Percentiles rank a stretch among this genome's conserved stretches.
phyloP scores from a whole-genome alignment of 345 rosid species.

The Citrus hindsii region DNA sequence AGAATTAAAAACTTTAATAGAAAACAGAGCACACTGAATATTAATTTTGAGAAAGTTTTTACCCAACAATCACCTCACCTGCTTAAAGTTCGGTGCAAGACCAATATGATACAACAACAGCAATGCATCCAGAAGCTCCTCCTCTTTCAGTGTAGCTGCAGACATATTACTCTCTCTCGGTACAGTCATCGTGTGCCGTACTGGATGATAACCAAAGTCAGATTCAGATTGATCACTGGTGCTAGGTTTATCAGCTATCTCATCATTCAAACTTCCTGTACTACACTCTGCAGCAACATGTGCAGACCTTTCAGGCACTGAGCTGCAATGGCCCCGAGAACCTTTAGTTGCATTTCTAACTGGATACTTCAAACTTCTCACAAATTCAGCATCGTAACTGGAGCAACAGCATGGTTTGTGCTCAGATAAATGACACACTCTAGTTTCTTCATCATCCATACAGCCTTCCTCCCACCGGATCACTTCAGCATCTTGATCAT shows the following conservation, averaged over 20 bases:
- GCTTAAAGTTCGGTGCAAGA: conserved; percentile 95
- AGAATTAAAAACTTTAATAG: background rate
- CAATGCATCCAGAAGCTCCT: conserved; percentile 84
- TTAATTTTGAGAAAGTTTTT: background rate
- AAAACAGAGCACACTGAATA: background rate
- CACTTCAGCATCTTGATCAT: conserved; percentile 63
- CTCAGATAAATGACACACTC: conserved; percentile 69
- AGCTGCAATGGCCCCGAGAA: conserved; percentile 56
- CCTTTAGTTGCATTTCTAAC: conserved; percentile 49
- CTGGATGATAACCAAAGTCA: conserved; percentile 70
- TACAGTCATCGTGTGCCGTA: conserved; percentile 46
- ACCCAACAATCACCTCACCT: conserved; percentile 41
- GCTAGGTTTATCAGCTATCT: conserved; percentile 89
- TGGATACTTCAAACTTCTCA: conserved; percentile 60
- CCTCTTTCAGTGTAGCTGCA: conserved; percentile 73
- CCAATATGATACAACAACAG: conserved; percentile 80
- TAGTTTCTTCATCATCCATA: conserved; percentile 74
- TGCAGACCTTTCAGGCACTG: conserved; percentile 79
- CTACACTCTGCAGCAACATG: conserved; percentile 86
- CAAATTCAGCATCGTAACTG: conserved; percentile 61
- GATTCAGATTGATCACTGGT: conserved; percentile 83
- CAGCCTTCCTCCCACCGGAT: conserved; percentile 97
- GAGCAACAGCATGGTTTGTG: conserved; percentile 96
- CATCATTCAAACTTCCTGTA: conserved; percentile 72
- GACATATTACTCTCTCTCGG: conserved; percentile 53